A percentile compares a stretch with the other conserved stretches of the same genome.
These are phyloP conservation scores for Solanum verrucosum DNA, from an alignment of 257 asterid genomes.

Conservation along the genomic window DNA sequence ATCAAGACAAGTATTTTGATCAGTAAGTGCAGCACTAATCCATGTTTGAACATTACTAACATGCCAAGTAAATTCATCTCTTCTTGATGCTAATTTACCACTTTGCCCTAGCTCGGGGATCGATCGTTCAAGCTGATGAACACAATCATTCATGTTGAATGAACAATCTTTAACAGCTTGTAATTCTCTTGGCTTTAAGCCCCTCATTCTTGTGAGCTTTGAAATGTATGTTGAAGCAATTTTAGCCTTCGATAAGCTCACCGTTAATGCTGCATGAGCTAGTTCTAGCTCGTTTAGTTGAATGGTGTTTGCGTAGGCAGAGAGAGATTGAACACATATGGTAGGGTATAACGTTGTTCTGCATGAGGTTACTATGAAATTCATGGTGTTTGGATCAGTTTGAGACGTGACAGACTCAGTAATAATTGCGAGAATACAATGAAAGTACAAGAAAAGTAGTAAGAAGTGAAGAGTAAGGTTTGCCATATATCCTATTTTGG, in stretches of 20 bases:
- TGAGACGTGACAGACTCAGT: slow-evolving; percentile 4
- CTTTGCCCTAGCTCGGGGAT: slow-evolving; percentile 33
- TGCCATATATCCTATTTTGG: slow-evolving; percentile 6
- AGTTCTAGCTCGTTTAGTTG: slow-evolving; percentile 33
- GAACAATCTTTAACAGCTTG: slow-evolving; percentile 47
- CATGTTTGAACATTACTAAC: slow-evolving; percentile 59
- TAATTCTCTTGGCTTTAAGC: slow-evolving; percentile 26
- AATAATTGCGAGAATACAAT: background rate
- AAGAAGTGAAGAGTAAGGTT: slow-evolving; percentile 14
- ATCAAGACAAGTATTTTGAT: slow-evolving; percentile 48
- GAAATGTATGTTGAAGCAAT: slow-evolving; percentile 23
- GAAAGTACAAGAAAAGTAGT: slow-evolving; percentile 19
- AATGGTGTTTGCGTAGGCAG: slow-evolving; percentile 28
- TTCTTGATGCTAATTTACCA: slow-evolving; percentile 9
- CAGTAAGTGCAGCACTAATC: slow-evolving; percentile 79
- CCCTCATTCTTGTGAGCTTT: slow-evolving; percentile 16
- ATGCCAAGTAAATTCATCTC: slow-evolving; percentile 38
- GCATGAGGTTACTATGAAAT: slow-evolving; percentile 43
- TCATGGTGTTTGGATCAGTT: background rate
- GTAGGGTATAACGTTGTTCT: slow-evolving; percentile 42
- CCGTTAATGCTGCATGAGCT: slow-evolving; percentile 38
- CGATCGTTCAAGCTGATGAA: slow-evolving; percentile 46
- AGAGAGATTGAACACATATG: slow-evolving; percentile 41
- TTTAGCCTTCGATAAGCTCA: slow-evolving; percentile 37
- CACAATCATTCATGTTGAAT: slow-evolving; percentile 28